Percentiles rank a stretch among this genome's conserved stretches.
Evolutionary conservation across 495 filamentous ascomycete genomes (phyloP).

Genomic region (Lasiosphaeria miniovina): DNA sequence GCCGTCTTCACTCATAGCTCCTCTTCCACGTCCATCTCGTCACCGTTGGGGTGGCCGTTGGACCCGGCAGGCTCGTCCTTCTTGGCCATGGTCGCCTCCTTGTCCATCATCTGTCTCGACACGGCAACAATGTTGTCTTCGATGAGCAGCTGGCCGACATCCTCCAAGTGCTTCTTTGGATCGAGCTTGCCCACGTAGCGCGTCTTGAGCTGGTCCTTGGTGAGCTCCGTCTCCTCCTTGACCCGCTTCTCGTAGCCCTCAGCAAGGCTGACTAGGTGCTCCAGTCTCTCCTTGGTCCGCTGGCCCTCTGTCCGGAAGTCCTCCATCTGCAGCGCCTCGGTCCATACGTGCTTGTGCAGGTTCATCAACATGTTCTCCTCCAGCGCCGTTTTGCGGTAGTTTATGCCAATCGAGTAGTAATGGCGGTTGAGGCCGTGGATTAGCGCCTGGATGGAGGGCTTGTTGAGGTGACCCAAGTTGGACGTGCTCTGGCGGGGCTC

Average conservation of each 20-base stretch:
- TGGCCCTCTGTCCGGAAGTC: conserved; percentile 84
- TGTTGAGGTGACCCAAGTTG: conserved; percentile 96
- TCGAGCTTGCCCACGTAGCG: conserved; percentile 98
- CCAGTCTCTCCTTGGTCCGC: conserved; percentile 79
- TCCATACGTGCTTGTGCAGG: conserved; percentile 98
- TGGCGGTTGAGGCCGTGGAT: conserved; percentile 97
- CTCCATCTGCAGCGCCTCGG: conserved; percentile 93
- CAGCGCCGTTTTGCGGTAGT: conserved; percentile 94
- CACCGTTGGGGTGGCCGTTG: conserved; percentile 56
- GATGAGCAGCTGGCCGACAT: conserved; percentile 91
- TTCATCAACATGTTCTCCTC: conserved; percentile 99
- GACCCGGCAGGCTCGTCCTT: conserved; percentile 42
- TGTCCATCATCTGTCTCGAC: conserved; percentile 97
- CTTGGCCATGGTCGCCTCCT: conserved; percentile 73
- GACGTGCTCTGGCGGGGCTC: conserved; percentile 98
- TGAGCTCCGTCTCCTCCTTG: conserved; percentile 95
- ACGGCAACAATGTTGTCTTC: conserved; percentile 99
- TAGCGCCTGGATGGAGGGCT: conserved; percentile 97
- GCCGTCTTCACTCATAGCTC: conserved; percentile 29
- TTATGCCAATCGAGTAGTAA: conserved; percentile 98
- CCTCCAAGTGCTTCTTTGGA: conserved; percentile 98
- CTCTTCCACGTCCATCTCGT: conserved; percentile 53
- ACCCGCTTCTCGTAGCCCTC: conserved; percentile 98
- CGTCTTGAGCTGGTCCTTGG: conserved; percentile 96
- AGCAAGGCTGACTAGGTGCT: conserved; percentile 81